These are phyloP conservation scores for Xerocomus nothofagi DNA, from an alignment of 1,284 basidiomycete genomes.

Conservation along the genomic window DNA sequence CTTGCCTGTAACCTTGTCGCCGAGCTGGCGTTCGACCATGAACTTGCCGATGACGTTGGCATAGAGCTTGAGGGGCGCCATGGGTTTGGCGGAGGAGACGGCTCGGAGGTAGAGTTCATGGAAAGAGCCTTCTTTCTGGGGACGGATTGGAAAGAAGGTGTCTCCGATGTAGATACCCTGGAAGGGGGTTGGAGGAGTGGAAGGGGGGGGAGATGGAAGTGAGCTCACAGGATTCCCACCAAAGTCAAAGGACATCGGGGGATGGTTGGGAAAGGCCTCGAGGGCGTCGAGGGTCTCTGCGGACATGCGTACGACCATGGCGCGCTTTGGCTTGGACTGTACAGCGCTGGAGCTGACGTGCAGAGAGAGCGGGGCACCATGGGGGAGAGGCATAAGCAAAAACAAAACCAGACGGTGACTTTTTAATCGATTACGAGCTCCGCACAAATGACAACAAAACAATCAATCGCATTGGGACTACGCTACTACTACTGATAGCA, in stretches of 20 bases:
- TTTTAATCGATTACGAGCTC: conserved; percentile 29
- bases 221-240: conserved; percentile 56
- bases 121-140: conserved; percentile 49
- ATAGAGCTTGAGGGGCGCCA: conserved; percentile 65
- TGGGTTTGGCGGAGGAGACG: conserved; percentile 53
- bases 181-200: neutral
- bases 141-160: conserved; percentile 58
- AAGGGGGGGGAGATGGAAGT: conserved; percentile 4
- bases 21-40: conserved; percentile 58
- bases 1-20: conserved; percentile 48
- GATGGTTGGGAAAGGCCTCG: conserved; percentile 46
- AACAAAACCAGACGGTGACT: too few relatives aligned
- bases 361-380: conserved; percentile 51
- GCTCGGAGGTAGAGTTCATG: conserved; percentile 73
- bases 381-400: conserved; percentile 73
- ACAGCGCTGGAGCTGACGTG: conserved; percentile 52
- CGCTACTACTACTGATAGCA: too few relatives aligned
- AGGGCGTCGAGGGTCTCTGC: conserved; percentile 67
- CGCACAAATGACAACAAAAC: too few relatives aligned
- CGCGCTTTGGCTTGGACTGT: conserved; percentile 63
- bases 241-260: conserved; percentile 59
- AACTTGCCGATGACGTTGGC: conserved; percentile 70
- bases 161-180: conserved; percentile 68
- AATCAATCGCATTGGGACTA: too few relatives aligned
- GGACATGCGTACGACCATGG: conserved; percentile 72